Conservation (phyloP, 495 filamentous ascomycete species). For the Daldinia bambusicola region DNA sequence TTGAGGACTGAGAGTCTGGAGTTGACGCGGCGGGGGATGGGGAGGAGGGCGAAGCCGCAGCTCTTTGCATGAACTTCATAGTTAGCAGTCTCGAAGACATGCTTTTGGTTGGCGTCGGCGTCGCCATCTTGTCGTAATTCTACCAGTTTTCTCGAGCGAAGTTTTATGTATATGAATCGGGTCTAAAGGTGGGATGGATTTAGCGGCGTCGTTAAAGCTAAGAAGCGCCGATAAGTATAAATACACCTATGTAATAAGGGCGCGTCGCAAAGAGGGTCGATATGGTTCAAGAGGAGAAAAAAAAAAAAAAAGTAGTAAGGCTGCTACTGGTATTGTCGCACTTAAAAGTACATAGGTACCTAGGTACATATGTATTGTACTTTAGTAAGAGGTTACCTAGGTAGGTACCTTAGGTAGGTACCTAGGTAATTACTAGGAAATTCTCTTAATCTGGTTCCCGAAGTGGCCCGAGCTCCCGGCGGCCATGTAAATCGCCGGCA, state of each 20-base stretch:
- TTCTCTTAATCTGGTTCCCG: not conserved
- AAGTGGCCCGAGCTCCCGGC: slow-evolving; percentile 49
- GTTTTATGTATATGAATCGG: not conserved
- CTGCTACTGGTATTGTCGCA: no score
- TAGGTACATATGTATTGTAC: not conserved
- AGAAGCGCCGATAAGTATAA: not conserved
- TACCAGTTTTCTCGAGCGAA: not conserved
- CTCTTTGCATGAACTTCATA: slow-evolving; percentile 99
- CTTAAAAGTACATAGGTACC: no score
- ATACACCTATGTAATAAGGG: not conserved
- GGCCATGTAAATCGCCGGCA: slow-evolving; percentile 45
- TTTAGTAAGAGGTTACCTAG: not conserved
- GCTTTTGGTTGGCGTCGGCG: slow-evolving; percentile 64
- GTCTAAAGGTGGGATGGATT: not conserved
- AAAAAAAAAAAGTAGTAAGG: not conserved
- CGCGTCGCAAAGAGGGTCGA: not conserved
- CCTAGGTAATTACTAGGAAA: slow-evolving; percentile 1
- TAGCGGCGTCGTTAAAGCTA: not conserved
- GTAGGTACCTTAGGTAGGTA: not conserved
- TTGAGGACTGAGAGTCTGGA: slow-evolving; percentile 58
- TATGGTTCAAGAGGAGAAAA: not conserved
- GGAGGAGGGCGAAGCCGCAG: slow-evolving; percentile 67
- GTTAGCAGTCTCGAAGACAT: slow-evolving; percentile 92
- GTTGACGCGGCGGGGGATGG: slow-evolving; percentile 55
- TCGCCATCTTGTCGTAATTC: slow-evolving; percentile 49